Conservation (phyloP, 2,329 filamentous ascomycete species). For the Iodosphaeria phyllophila region DNA sequence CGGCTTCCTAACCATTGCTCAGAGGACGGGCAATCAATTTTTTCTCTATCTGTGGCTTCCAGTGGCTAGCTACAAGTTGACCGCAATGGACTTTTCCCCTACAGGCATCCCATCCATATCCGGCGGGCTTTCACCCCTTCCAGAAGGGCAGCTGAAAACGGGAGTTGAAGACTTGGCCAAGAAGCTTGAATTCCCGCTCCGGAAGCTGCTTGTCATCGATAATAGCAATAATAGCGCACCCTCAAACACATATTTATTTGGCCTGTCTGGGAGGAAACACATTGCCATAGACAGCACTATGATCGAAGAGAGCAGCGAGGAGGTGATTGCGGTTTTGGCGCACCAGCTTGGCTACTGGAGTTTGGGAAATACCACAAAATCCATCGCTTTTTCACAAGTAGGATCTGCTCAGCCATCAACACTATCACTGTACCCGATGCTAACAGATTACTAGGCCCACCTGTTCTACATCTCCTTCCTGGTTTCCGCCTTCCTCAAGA, state of each 20-base stretch:
- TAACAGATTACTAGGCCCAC: slow-evolving; percentile 43
- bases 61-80: slow-evolving; percentile 71
- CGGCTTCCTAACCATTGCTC: slow-evolving; percentile 83
- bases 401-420: too few species aligned
- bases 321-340: slow-evolving; percentile 85
- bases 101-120: slow-evolving; percentile 87
- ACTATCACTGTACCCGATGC: not conserved
- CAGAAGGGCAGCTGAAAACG: slow-evolving; percentile 74
- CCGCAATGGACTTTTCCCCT: slow-evolving; percentile 91
- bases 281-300: slow-evolving; percentile 98
- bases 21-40: slow-evolving; percentile 84
- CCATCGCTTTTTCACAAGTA: slow-evolving; percentile 75
- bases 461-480: slow-evolving; percentile 93
- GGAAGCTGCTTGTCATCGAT: slow-evolving; percentile 87
- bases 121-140: slow-evolving; percentile 90
- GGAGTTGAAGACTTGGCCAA: slow-evolving; percentile 70
- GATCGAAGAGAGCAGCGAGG: slow-evolving; percentile 86
- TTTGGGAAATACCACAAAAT: slow-evolving; percentile 80
- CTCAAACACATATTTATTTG: slow-evolving; percentile 91
- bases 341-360: slow-evolving; percentile 98
- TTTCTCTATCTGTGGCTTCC: slow-evolving; percentile 98
- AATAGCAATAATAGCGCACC: slow-evolving; percentile 76
- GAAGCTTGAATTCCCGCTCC: slow-evolving; percentile 76
- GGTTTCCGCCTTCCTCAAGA: slow-evolving; percentile 96
- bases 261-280: slow-evolving; percentile 98